Evolutionary conservation across 2,329 filamentous ascomycete genomes (phyloP).

Genomic region (Xylaria sp.): DNA sequence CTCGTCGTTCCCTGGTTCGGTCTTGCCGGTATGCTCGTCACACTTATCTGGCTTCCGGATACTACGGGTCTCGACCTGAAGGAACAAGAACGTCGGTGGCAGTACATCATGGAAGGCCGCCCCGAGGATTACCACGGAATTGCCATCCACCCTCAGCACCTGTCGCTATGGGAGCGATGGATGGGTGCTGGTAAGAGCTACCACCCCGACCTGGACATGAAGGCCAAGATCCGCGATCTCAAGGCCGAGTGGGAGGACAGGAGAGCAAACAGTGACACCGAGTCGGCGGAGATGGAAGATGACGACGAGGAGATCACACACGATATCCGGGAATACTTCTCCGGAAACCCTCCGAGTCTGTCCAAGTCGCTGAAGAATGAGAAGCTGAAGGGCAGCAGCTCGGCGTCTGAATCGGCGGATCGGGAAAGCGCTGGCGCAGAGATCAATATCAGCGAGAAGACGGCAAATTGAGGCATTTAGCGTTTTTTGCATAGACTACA

Average conservation of each 20-base stretch:
- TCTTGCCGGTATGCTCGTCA: conserved; percentile 84
- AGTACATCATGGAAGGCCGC: conserved; percentile 81
- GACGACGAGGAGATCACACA: conserved; percentile 63
- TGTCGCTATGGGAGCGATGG: conserved; percentile 88
- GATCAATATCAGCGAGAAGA: conserved; percentile 28
- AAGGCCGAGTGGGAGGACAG: conserved; percentile 69
- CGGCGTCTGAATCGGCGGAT: conserved; percentile 23
- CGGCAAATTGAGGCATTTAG: conserved; percentile 6
- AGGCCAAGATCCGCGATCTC: conserved; percentile 87
- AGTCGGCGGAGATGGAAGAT: conserved; percentile 52
- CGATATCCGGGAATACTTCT: conserved; percentile 67
- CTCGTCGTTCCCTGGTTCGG: conserved; percentile 94
- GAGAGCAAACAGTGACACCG: conserved; percentile 61
- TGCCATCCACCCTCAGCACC: conserved; percentile 87
- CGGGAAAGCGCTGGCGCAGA: conserved; percentile 17
- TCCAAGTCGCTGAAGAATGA: conserved; percentile 42
- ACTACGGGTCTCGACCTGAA: conserved; percentile 96
- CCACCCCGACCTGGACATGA: conserved; percentile 83
- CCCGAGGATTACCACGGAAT: conserved; percentile 90
- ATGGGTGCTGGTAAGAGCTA: conserved; percentile 84
- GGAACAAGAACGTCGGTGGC: conserved; percentile 95
- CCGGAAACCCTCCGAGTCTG: conserved; percentile 36
- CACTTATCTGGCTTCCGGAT: conserved; percentile 89
- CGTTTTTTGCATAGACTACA: background rate
- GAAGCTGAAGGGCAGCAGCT: conserved; percentile 38